Evolutionary conservation across 768 basidiomycete genomes (phyloP), one percentile per base, ranked within the genome.

Genomic region (Tricholoma furcatifolium): DNA sequence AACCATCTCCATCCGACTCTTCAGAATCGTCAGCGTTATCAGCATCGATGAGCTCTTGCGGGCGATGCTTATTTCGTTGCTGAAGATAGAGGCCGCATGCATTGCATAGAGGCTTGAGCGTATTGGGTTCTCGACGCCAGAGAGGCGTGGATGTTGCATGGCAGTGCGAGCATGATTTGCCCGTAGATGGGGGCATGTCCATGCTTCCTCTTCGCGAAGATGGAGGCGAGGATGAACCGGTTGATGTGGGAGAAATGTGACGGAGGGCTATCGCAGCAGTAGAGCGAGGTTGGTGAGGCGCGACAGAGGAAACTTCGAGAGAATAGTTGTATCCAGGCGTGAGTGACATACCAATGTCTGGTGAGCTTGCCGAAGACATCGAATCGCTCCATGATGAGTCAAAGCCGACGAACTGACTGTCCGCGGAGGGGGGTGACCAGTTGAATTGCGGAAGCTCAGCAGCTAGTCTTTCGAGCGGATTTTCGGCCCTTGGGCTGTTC

Each of bases 11-110:
- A 38, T 75, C 75, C 11, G 71, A 72, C 35, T 70, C 67, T 5
- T 76, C 74, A 2, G 66, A 69, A 46, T 70, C 73, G 38, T 77
- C 74, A 43, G 72, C 75, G 15, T 60, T 62, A 58, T 77, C 76
- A 17, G 77, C 77, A 50, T 76, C 77, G 51, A 78, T 78, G 55
- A 78, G 74, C 60, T 76, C 76, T 56, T 77, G 74, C 8, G 77
- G 77, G 2, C 77, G 73, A 31, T 73, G 70, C 51, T 73, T 75
- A 43, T 77, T 72, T 21, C 77, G 66, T 54, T 78, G 77, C 46
- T 76, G 74, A 14, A 77, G 67, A 57, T 78, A 78, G 2, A 78
- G 63, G 2, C 77, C 77, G 46, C 77, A 78, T 10, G 76, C 77
- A 51, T 78, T 78, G 53, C 77, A 78, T 8, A 78, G 60, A 1